Evolutionary conservation across 169 alveolate genomes (phyloP).

Genomic region (Plasmodium knowlesi): DNA sequence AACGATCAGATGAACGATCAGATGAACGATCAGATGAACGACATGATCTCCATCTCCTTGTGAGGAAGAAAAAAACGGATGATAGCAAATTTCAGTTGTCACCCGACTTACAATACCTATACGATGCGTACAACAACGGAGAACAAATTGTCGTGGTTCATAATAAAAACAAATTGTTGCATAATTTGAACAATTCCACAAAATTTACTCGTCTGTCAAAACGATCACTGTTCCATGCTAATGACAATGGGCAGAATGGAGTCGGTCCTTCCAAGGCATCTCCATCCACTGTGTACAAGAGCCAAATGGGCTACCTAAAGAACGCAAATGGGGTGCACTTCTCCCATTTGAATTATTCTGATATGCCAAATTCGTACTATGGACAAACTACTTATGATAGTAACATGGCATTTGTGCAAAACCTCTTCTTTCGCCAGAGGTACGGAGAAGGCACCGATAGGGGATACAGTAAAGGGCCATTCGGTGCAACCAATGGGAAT

Average conservation of each 20-base stretch:
- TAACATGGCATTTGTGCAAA: not conserved
- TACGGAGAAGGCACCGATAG: not conserved
- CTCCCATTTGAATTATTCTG: not conserved
- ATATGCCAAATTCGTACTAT: not conserved
- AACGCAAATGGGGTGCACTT: not conserved
- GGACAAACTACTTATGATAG: not conserved
- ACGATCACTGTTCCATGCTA: not conserved
- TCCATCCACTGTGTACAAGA: not conserved
- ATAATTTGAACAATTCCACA: slow-evolving; percentile 14
- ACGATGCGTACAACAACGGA: slow-evolving; percentile 59
- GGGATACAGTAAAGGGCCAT: not conserved
- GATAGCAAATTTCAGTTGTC: slow-evolving; percentile 28
- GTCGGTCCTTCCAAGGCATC: not conserved
- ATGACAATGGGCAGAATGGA: slow-evolving; percentile 10
- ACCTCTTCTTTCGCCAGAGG: not conserved
- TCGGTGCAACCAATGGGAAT: not conserved
- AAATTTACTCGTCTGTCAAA: slow-evolving; percentile 23
- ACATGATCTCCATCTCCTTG: not conserved
- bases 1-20: not conserved
- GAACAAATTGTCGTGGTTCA: slow-evolving; percentile 28
- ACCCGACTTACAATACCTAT: slow-evolving; percentile 29
- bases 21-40: not conserved
- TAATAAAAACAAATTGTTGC: slow-evolving; percentile 20
- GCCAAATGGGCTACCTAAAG: not conserved
- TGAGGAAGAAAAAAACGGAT: not conserved